Base-by-base conservation (phyloP, 768 basidiomycete genomes). In the Boletus rufocinnamomeus region DNA sequence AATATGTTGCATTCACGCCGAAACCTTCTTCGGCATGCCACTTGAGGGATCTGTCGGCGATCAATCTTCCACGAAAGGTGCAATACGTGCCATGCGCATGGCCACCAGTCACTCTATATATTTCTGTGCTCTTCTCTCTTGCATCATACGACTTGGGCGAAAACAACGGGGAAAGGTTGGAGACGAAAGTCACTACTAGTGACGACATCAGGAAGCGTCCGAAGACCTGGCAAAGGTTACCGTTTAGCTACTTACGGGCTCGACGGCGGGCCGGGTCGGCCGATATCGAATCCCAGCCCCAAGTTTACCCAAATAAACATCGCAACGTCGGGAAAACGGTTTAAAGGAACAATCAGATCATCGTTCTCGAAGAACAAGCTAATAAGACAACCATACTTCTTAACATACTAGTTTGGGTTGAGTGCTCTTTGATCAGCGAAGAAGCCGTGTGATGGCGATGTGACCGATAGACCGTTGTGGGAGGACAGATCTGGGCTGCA, bases 61-160 rank as follows among this genome's bases (percentile, higher is more conserved):
- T 71, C 69, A 52, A 65, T 59, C 65, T 72, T 72, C 71, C 63
- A 50, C 21, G 48, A 69, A 71, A 66, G 69, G 58, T 55, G 59
- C 51, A 28, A 41, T 47, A 50, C 28, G 50, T 38, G 54, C 50
- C 57, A 58, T 63, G 41, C 57, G 28, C 50, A 58, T 57, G 63
- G 35, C 34, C 41, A 23, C 37, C 50, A 57, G 55, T 57, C 61
- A 65, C 60, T 66, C 61, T 71, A 66, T 67, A 63, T 60, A 71
- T 67, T 62, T 58, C 25, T 38, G 61, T 58, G 32, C 35, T 16
- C 68, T 70, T 72, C 70, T 70, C 65, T 71, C 56, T 69, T 69
- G 69, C 46, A 60, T 61, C 57, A 56, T 41, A 55, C 55, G 35
- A 64, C 52, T 55, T n/a, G 55, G 30, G 64, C 64, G 67, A 66